Percentiles rank a stretch among this genome's conserved stretches.
phyloP scores from a whole-genome alignment of 306 rosid species.

The Ziziphus jujuba region DNA sequence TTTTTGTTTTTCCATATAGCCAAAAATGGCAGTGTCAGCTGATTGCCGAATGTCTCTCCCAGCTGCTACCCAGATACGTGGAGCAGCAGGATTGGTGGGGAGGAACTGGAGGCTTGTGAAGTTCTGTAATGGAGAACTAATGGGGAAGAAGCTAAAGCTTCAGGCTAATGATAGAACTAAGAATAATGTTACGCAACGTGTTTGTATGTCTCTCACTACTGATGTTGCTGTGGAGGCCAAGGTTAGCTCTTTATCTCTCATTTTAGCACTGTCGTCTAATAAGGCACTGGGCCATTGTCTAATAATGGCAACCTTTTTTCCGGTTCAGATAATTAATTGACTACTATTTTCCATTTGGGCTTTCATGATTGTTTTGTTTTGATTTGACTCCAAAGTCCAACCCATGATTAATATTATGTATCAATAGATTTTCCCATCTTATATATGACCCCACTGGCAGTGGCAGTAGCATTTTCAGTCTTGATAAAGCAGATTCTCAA shows the following conservation, averaged over 20 bases:
- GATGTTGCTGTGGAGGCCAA: slow-evolving; percentile 20
- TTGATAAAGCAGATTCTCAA: no score
- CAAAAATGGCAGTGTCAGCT: slow-evolving; percentile 33
- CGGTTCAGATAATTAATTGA: background rate
- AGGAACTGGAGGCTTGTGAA: slow-evolving; percentile 33
- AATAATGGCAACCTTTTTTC: no score
- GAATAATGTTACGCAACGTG: slow-evolving; percentile 18
- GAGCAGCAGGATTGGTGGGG: slow-evolving; percentile 12
- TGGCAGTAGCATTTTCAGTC: no score
- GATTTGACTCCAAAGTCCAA: background rate
- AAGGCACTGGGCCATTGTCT: no score
- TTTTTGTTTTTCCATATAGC: background rate
- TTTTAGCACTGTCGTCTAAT: background rate
- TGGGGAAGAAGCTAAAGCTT: slow-evolving; percentile 51
- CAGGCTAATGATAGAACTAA: background rate
- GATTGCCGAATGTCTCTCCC: slow-evolving; percentile 44
- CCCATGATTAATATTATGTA: background rate
- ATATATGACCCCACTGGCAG: background rate
- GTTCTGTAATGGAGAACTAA: slow-evolving; percentile 44
- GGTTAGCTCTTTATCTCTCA: slow-evolving; percentile 23
- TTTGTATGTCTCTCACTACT: slow-evolving; percentile 43
- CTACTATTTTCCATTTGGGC: slow-evolving; percentile 7
- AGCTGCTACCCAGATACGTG: slow-evolving; percentile 21
- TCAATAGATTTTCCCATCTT: background rate
- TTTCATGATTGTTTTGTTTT: background rate